These are phyloP conservation scores for Backusella parvicylindrica DNA, from an alignment of 192 early-diverging fungal genomes.

Conservation along the genomic window DNA sequence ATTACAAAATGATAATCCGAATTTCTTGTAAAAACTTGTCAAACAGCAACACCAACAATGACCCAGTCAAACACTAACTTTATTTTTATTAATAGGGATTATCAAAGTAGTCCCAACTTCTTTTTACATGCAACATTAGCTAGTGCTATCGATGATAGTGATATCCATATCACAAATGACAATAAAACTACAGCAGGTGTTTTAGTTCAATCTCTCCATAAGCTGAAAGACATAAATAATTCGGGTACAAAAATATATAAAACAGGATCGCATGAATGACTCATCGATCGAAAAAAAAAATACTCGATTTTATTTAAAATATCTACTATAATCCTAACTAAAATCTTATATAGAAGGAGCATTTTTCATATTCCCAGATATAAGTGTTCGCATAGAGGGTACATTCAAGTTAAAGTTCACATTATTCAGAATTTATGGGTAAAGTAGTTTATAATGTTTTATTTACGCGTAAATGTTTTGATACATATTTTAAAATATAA, in stretches of 20 bases:
- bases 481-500: no score
- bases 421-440: slow-evolving; percentile 77
- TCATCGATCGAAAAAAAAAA: background rate
- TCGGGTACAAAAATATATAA: slow-evolving; percentile 22
- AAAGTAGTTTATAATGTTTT: background rate
- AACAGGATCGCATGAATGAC: background rate
- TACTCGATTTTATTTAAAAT: background rate
- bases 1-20: background rate
- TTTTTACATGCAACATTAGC: slow-evolving; percentile 94
- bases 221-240: slow-evolving; percentile 79
- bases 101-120: slow-evolving; percentile 79
- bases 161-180: slow-evolving; percentile 66
- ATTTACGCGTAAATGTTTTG: background rate
- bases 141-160: slow-evolving; percentile 66
- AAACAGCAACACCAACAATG: background rate
- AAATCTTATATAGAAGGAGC: slow-evolving; percentile 69
- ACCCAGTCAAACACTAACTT: background rate
- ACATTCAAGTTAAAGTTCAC: slow-evolving; percentile 75
- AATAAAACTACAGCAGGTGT: slow-evolving; percentile 75
- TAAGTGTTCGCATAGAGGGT: slow-evolving; percentile 88
- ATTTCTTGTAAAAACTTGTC: slow-evolving; percentile 8
- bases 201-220: slow-evolving; percentile 82
- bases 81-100: slow-evolving; percentile 4
- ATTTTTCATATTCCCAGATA: slow-evolving; percentile 92
- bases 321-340: background rate